Evolutionary conservation across 2,329 filamentous ascomycete genomes (phyloP), one percentile per base, ranked within the genome.

Genomic region (Colletotrichum phormii): DNA sequence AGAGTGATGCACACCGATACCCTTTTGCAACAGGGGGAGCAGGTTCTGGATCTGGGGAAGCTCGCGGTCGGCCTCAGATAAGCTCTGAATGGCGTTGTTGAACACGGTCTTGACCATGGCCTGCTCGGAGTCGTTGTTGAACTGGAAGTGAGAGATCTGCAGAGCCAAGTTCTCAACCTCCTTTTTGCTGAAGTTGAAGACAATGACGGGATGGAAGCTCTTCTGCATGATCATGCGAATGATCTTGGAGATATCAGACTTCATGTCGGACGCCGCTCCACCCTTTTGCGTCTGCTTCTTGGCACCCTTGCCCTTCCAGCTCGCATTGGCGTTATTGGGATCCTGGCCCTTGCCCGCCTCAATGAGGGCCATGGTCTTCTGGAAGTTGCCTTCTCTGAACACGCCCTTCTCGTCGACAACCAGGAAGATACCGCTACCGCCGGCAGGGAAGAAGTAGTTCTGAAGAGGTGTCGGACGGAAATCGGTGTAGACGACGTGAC

Each of bases 181-280:
- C 76, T 96, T 90, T 86, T 99, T 99, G 88, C 95, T 98, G 86
- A 99, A 99, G 83, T 96, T 98, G 89, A 99, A 99, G 51, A 99
- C 95, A 80, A 99, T 99, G 78, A 98, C 97, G 0, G 97, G 97
- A 79, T 99, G 98, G 84, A 97, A 97, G 80, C 94, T 97, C 86
- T 95, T 98, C 84, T 94, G 89, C 92, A 99, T 97, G 77, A 98
- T 97, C 97, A 99, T 99, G 83, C 94, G 94, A 76, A 99, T 94
- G 78, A 99, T 98, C 87, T 98, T 98, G 86, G 95, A 95, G 74
- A 99, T 98, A 83, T 99, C 97, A 1, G 91, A 91, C 15, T 90
- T 82, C 24, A 88, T 88, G 76, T 93, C 89, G 59, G 90, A 89
- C 54, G 89, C 89, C 31, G 60, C 46, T n/a, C 94, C 94, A 62